Evolutionary conservation across 495 filamentous ascomycete genomes (phyloP).

Genomic region (Ascodesmis nigricans): DNA sequence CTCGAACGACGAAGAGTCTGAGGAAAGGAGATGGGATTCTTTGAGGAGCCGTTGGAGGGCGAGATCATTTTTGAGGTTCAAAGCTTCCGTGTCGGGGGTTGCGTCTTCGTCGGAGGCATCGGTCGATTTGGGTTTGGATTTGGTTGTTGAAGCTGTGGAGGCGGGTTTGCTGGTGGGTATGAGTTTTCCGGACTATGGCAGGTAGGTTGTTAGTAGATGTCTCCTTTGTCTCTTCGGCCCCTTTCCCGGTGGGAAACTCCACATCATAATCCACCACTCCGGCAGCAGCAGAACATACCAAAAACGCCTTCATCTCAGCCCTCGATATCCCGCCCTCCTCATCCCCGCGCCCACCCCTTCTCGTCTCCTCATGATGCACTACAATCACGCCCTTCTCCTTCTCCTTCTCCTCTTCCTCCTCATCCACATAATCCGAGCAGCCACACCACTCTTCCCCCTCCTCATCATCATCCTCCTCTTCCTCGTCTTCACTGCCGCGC

Average conservation of each 20-base stretch:
- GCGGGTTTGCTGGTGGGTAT: conserved; percentile 25
- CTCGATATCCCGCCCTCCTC: conserved; percentile 4
- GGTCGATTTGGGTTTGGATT: conserved; percentile 17
- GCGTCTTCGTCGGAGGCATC: conserved; percentile 29
- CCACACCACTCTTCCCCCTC: neutral
- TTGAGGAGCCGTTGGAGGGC: conserved; percentile 69
- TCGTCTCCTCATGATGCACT: neutral
- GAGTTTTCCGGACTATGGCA: conserved; percentile 30
- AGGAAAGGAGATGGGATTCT: conserved; percentile 79
- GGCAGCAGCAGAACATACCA: conserved; percentile 9
- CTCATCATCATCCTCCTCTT: conserved; percentile 1
- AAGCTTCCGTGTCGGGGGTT: conserved; percentile 27
- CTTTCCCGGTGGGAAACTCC: neutral
- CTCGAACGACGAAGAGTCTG: conserved; percentile 34
- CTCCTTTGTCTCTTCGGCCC: too few species aligned
- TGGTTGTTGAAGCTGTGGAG: conserved; percentile 20
- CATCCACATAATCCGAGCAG: neutral
- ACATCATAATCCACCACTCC: neutral
- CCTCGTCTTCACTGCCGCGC: conserved; percentile 4
- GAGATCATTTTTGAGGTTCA: conserved; percentile 73
- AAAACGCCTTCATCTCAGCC: conserved; percentile 14
- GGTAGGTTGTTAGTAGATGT: neutral
- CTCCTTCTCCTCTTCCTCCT: neutral
- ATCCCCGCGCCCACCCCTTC: neutral
- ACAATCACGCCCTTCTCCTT: neutral